A percentile compares a stretch with the other conserved stretches of the same genome.
These are phyloP conservation scores for Leptographium radiaticola DNA, from an alignment of 2,329 filamentous ascomycete species.

Conservation along the genomic window DNA sequence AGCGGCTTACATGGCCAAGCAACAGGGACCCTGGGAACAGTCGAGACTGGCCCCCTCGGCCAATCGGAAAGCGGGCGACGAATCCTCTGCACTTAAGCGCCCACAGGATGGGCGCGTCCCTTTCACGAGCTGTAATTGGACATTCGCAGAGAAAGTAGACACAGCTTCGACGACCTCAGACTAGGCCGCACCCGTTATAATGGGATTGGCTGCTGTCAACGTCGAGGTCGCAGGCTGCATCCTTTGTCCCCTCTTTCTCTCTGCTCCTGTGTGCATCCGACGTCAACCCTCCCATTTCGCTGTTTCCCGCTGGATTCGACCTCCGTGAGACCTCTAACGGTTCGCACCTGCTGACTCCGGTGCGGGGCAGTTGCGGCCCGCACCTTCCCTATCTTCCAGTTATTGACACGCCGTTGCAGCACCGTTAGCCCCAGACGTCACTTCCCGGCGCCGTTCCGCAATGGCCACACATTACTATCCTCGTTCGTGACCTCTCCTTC, in stretches of 20 bases:
- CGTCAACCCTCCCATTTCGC: background rate
- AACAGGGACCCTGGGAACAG: background rate
- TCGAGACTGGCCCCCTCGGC: background rate
- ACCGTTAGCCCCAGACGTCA: background rate
- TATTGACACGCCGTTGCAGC: background rate
- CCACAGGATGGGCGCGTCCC: background rate
- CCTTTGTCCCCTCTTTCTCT: background rate
- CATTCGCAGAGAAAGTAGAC: background rate
- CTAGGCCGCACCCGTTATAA: background rate
- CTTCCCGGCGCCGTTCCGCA: background rate
- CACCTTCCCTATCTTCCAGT: background rate
- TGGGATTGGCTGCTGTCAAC: background rate
- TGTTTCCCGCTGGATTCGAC: background rate
- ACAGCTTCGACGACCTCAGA: background rate
- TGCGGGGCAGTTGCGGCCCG: background rate
- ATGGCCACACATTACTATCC: slow-evolving; percentile 1
- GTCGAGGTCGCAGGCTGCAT: background rate
- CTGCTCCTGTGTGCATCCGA: background rate
- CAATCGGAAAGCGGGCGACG: background rate
- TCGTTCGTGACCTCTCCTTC: background rate
- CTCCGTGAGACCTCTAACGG: background rate
- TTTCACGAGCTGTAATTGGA: background rate
- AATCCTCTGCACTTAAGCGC: background rate
- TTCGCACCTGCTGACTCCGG: background rate
- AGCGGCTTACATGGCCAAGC: background rate